phyloP scores from a whole-genome alignment of 2,329 filamentous ascomycete genomes.

The Colletotrichum sp. region DNA sequence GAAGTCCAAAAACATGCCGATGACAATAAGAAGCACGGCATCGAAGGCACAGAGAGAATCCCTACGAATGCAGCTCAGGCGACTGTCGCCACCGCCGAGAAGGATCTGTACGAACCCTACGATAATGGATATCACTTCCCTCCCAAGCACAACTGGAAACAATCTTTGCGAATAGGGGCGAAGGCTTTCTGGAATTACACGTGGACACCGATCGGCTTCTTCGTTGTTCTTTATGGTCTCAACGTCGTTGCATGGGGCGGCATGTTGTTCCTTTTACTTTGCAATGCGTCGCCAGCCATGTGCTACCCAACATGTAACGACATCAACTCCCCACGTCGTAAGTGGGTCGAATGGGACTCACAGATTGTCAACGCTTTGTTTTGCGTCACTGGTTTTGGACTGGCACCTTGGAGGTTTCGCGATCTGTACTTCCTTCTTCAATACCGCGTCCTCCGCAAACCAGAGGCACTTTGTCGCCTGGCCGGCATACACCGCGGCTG shows the following conservation, averaged over 20 bases:
- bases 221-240: constrained; percentile 79
- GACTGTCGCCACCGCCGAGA: constrained; percentile 6
- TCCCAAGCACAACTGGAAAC: constrained; percentile 63
- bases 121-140: constrained; percentile 72
- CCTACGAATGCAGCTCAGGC: constrained; percentile 4
- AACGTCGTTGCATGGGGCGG: constrained; percentile 90
- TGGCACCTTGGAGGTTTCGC: constrained; percentile 84
- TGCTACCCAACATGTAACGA: constrained; percentile 73
- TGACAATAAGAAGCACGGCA: background rate
- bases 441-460: constrained; percentile 61
- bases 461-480: constrained; percentile 67
- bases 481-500: constrained; percentile 78
- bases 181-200: constrained; percentile 75
- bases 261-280: constrained; percentile 87
- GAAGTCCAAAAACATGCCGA: background rate
- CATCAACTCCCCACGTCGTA: constrained; percentile 76
- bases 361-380: constrained; percentile 86
- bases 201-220: constrained; percentile 76
- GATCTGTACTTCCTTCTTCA: constrained; percentile 77
- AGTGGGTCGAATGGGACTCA: constrained; percentile 86
- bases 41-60: constrained; percentile 1
- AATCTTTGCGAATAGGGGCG: constrained; percentile 62
- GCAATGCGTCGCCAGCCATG: constrained; percentile 77
- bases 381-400: constrained; percentile 84
- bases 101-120: constrained; percentile 15